Evolutionary conservation across 192 early-diverging fungal species (phyloP), one percentile per base, ranked within the genome.

Genomic region (Spinellus fusiger): DNA sequence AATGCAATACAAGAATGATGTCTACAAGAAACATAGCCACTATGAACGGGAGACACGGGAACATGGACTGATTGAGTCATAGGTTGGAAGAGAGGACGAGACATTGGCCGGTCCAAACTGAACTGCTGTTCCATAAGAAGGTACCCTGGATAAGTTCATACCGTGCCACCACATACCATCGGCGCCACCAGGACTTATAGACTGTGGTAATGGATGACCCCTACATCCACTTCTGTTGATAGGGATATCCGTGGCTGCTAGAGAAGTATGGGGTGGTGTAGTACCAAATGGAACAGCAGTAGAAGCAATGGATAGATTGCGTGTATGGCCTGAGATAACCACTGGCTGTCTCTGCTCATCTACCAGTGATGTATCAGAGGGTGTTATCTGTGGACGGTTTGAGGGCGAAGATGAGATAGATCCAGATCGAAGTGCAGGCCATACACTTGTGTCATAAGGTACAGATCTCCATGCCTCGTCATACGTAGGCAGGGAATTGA

Each of bases 401-500:
- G 46, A 15, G 9, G 26, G 10, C 2, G 44, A 23, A 22, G 35
- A 5, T n/a, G 23, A 34, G 20, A 44, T 5, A 47, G 62, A 31
- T n/a, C 35, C 34, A 16, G 62, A 44, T 27, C 62, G 54, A 29
- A 62, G 38, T 9, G 60, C 52, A 13, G 50, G 53, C 32, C 61
- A 54, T 6, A 62, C 63, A 27, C 48, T 49, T 0, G 64, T 53
- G 26, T 71, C 58, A 40, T 71, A 71, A 12, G 70, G 70, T 3
- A 71, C 55, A 5, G 70, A 65, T n/a, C 64, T 50, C 63, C 62
- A 66, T 2, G 65, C 44, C 13, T 71, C 53, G 22, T 71, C 70
- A 23, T 71, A 71, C 25, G 59, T 47, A 22, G 70, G 70, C 32
- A 71, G 54, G 4, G 50, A 48, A 22, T 61, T 66, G 13, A 69